phyloP scores from a whole-genome alignment of 2,329 filamentous ascomycete genomes.

The Trichoderma sp. region DNA sequence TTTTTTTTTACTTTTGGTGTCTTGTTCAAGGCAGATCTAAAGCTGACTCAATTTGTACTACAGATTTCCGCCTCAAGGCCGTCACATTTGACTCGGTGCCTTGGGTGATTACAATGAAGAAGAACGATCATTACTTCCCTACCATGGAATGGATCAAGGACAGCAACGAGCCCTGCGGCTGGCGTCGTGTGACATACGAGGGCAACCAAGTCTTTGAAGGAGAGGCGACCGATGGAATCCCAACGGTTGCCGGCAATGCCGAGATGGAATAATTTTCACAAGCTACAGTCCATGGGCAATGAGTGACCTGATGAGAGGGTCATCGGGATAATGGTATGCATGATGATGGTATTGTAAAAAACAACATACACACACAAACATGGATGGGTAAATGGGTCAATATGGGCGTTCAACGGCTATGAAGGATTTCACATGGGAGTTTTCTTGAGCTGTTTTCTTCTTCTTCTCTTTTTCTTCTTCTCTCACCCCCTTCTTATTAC shows the following conservation, averaged over 20 bases:
- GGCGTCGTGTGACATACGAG: constrained; percentile 63
- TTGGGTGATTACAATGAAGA: constrained; percentile 99
- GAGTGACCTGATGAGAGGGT: background rate
- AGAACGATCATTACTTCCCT: constrained; percentile 94
- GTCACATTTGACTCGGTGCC: constrained; percentile 98
- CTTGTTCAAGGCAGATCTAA: background rate
- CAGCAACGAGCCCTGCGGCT: constrained; percentile 55
- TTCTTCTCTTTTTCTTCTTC: background rate
- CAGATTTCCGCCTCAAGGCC: constrained; percentile 92
- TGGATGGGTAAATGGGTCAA: constrained; percentile 27
- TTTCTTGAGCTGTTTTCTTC: constrained; percentile 35
- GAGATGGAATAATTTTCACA: constrained; percentile 39
- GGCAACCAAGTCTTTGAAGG: constrained; percentile 52
- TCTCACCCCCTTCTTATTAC: background rate
- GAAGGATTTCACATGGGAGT: constrained; percentile 31
- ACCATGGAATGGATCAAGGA: constrained; percentile 70
- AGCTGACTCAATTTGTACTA: constrained; percentile 22
- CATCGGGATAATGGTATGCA: constrained; percentile 6
- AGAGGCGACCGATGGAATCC: constrained; percentile 52
- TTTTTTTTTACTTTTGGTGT: background rate
- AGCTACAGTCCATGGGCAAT: background rate
- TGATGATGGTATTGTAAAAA: constrained; percentile 12
- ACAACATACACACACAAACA: background rate
- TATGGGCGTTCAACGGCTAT: constrained; percentile 36
- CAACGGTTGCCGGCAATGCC: constrained; percentile 41